Evolutionary conservation across 2,329 filamentous ascomycete species (phyloP).

Genomic region (Helotiales sp.): DNA sequence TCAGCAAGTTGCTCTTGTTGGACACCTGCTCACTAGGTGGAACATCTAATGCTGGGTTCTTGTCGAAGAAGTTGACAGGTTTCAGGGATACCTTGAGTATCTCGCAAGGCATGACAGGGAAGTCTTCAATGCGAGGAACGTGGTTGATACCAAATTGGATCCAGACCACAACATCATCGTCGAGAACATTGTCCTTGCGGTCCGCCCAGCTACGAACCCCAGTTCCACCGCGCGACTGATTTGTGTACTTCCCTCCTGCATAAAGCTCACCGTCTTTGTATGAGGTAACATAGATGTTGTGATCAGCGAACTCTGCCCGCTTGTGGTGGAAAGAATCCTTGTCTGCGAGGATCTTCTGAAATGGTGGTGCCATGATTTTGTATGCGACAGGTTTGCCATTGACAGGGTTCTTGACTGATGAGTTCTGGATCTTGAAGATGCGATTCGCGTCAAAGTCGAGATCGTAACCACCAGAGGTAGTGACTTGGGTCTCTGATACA

Average conservation of each 20-base stretch:
- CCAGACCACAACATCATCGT: slow-evolving; percentile 58
- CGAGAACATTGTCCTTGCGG: slow-evolving; percentile 48
- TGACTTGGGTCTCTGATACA: slow-evolving; percentile 47
- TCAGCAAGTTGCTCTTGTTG: slow-evolving; percentile 39
- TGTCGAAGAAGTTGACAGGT: slow-evolving; percentile 53
- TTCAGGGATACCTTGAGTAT: slow-evolving; percentile 48
- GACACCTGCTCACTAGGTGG: slow-evolving; percentile 45
- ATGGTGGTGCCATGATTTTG: slow-evolving; percentile 55
- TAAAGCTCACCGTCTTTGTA: slow-evolving; percentile 53
- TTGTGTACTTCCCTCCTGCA: slow-evolving; percentile 55
- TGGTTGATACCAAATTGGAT: slow-evolving; percentile 63
- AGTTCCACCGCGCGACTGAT: slow-evolving; percentile 53
- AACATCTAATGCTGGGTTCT: slow-evolving; percentile 52
- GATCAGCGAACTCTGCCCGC: slow-evolving; percentile 54
- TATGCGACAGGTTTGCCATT: slow-evolving; percentile 56
- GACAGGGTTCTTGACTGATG: slow-evolving; percentile 49
- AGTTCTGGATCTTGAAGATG: slow-evolving; percentile 59
- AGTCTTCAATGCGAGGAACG: slow-evolving; percentile 64
- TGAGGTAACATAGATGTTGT: slow-evolving; percentile 56
- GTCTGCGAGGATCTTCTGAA: slow-evolving; percentile 57
- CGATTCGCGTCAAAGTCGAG: slow-evolving; percentile 48
- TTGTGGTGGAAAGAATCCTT: slow-evolving; percentile 47
- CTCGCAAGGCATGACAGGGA: slow-evolving; percentile 68
- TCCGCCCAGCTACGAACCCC: slow-evolving; percentile 55
- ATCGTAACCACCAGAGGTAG: slow-evolving; percentile 47